Conservation (phyloP, 805 yeast genomes). For the Kodamaea laetipori region DNA sequence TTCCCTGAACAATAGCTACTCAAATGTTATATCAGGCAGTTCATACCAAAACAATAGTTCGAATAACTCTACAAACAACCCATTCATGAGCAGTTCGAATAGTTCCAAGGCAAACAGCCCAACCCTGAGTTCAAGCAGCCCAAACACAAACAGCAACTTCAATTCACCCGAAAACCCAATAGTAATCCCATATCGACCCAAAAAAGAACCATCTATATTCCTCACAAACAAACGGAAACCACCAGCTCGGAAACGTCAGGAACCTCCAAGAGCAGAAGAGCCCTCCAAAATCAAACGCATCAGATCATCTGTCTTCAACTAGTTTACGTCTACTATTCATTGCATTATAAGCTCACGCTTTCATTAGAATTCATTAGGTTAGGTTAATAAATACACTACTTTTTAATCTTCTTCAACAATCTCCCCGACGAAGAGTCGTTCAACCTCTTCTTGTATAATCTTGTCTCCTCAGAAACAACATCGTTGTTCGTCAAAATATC, state of each 20-base stretch:
- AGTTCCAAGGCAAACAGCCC: no score
- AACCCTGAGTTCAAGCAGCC: no score
- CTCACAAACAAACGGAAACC: slow-evolving; percentile 16
- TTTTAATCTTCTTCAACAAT: slow-evolving; percentile 26
- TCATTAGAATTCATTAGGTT: slow-evolving; percentile 15
- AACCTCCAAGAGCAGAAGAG: slow-evolving; percentile 5
- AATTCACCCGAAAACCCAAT: not conserved
- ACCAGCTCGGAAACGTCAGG: slow-evolving; percentile 4
- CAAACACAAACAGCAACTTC: not conserved
- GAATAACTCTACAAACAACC: no score
- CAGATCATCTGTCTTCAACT: slow-evolving; percentile 13
- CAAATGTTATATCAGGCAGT: no score
- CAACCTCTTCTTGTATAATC: slow-evolving; percentile 25
- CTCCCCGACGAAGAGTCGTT: slow-evolving; percentile 27
- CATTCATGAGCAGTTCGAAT: no score
- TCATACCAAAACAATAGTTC: no score
- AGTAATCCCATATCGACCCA: no score
- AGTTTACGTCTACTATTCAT: not conserved
- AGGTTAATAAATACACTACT: not conserved
- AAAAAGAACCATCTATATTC: slow-evolving; percentile 17
- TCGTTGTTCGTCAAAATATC: slow-evolving; percentile 34
- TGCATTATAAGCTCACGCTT: slow-evolving; percentile 29
- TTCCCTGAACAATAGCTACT: no score
- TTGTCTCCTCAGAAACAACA: slow-evolving; percentile 16
- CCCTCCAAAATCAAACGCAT: slow-evolving; percentile 25